Conservation (phyloP, 2,329 filamentous ascomycete genomes). For the Colletotrichum spaethianum region DNA sequence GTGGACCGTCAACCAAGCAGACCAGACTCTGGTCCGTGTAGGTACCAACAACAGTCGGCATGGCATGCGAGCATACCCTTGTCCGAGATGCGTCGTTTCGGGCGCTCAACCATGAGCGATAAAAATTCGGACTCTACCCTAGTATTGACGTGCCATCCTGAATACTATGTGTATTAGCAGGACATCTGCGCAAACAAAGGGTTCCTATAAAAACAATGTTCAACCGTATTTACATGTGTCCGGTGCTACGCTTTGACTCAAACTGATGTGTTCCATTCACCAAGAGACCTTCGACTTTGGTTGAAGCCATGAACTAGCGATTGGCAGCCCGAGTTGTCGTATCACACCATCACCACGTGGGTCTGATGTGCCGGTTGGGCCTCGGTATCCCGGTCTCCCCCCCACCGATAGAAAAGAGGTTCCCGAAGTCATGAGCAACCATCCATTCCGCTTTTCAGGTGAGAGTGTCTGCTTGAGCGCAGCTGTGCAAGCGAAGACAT, state of each 20-base stretch:
- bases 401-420: slow-evolving; percentile 9
- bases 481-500: background rate
- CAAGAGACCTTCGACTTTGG: background rate
- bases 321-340: background rate
- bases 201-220: background rate
- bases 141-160: slow-evolving; percentile 16
- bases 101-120: slow-evolving; percentile 20
- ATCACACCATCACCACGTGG: slow-evolving; percentile 13
- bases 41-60: slow-evolving; percentile 8
- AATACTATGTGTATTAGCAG: slow-evolving; percentile 25
- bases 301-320: background rate
- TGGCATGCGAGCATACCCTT: slow-evolving; percentile 25
- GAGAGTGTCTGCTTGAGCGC: slow-evolving; percentile 20
- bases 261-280: background rate
- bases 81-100: slow-evolving; percentile 21
- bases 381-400: background rate
- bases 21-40: slow-evolving; percentile 26
- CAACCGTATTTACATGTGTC: background rate
- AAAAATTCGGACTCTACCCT: slow-evolving; percentile 12
- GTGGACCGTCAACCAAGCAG: background rate
- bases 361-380: slow-evolving; percentile 18
- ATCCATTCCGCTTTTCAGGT: slow-evolving; percentile 27
- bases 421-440: slow-evolving; percentile 13
- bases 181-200: background rate
- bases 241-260: background rate